Evolutionary conservation across 2,329 filamentous ascomycete genomes (phyloP), one percentile per base, ranked within the genome.

Genomic region (Rugonectria rugulosa): DNA sequence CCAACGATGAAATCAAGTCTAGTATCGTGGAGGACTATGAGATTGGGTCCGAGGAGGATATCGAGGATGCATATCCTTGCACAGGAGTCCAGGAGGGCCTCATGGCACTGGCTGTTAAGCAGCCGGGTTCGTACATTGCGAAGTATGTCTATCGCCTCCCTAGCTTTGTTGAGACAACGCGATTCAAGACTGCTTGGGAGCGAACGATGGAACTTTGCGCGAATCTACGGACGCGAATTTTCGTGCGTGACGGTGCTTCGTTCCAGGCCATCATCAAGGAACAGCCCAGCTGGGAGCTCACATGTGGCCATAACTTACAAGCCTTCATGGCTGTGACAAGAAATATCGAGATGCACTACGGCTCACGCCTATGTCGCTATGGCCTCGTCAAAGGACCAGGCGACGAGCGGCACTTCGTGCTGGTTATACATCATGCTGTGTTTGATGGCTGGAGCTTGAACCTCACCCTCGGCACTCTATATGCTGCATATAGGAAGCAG

Each of bases 51-150:
- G 31, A 19, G n/a, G 26, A 46, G n/a, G n/a, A n/a, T 4, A 56
- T 72, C 11, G 64, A 73, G 23, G 73, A 76, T 49, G 51, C 70
- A 0, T 75, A 71, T 26, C 75, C 74, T 4, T 73, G 70, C 53
- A 71, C 73, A 0, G 57, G 70, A 1, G 48, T 76, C 0, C 74
- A 77, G 27, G 70, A 70, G 49, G 71, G 73, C 1, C 62, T 77
- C 3, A 58, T 77, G 20, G 64, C 57, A 4, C 20, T 59, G 29
- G 34, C 56, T 7, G 23, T 42, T 6, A 53, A 53, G 49, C 52
- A 43, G 15, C 32, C 52, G 11, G 52, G 51, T 6, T 43, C 43
- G 8, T 61, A 61, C 26, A 48, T 58, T 11, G 50, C 48, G 17
- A 49, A 48, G 31, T 29, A 42, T 19, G 32, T 53, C n/a, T 41